These are phyloP conservation scores for Monosporascus sp. DNA, from an alignment of 2,329 filamentous ascomycete species.

Conservation along the genomic window DNA sequence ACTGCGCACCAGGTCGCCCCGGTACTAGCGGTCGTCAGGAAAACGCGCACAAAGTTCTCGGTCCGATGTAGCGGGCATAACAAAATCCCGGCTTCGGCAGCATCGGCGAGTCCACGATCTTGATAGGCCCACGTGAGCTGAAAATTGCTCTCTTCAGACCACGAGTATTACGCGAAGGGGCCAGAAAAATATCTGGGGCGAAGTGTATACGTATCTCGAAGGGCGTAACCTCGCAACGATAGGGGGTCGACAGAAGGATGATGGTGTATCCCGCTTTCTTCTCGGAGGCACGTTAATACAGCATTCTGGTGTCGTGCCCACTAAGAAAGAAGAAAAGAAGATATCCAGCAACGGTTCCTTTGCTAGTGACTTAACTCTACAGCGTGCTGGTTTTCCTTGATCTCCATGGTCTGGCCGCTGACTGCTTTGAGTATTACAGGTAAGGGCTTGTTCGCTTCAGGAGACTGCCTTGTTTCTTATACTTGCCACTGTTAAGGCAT, in stretches of 20 bases:
- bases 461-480: neutral
- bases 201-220: constrained; percentile 6
- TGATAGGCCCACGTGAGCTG: constrained; percentile 6
- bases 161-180: constrained; percentile 1
- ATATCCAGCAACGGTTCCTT: too few species aligned
- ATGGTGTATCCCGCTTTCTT: constrained; percentile 8
- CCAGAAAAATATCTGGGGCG: constrained; percentile 3
- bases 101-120: constrained; percentile 5
- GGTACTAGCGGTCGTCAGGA: neutral
- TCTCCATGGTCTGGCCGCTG: constrained; percentile 7
- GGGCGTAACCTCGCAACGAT: constrained; percentile 1
- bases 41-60: constrained; percentile 5
- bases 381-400: constrained; percentile 7
- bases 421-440: constrained; percentile 6
- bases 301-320: neutral
- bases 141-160: constrained; percentile 1
- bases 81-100: constrained; percentile 9
- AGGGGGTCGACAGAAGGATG: constrained; percentile 6
- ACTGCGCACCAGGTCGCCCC: neutral
- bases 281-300: constrained; percentile 2
- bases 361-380: neutral
- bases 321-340: neutral
- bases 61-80: constrained; percentile 11
- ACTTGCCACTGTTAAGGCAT: constrained; percentile 1
- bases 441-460: neutral